These are phyloP conservation scores for Nicotiana undulata DNA, from an alignment of 257 asterid species.

Conservation along the genomic window DNA sequence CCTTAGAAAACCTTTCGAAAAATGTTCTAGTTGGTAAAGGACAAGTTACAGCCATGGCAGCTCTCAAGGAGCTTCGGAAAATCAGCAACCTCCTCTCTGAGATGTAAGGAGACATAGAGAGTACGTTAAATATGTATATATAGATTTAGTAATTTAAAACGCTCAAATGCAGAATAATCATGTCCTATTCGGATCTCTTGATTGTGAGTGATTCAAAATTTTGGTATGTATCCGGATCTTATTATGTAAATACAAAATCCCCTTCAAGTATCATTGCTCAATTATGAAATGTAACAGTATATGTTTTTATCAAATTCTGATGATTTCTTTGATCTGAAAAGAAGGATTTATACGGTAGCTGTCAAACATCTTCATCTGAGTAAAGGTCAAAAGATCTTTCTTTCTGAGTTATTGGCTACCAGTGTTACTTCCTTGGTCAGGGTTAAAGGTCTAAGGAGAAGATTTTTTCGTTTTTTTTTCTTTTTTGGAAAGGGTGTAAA, in stretches of 20 bases:
- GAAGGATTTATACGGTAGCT: neutral
- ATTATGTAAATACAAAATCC: conserved; percentile 4
- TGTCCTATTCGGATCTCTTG: conserved; percentile 1
- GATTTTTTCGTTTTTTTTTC: no score
- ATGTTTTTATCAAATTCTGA: neutral
- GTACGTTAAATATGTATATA: conserved; percentile 23
- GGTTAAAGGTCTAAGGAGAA: no score
- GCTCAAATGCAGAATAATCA: neutral
- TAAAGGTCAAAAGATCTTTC: no score
- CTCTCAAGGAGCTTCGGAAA: conserved; percentile 81
- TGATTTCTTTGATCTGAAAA: neutral
- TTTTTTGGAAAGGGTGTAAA: no score
- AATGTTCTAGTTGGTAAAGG: conserved; percentile 54
- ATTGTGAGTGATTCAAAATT: conserved; percentile 7
- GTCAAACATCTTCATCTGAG: no score
- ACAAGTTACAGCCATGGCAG: conserved; percentile 55
- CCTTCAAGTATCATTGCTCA: neutral
- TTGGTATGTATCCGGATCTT: neutral
- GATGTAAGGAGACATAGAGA: conserved; percentile 37
- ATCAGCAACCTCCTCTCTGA: conserved; percentile 74
- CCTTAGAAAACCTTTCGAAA: conserved; percentile 30
- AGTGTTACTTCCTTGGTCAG: no score
- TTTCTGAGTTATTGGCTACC: no score
- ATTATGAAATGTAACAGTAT: neutral
- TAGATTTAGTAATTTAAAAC: conserved; percentile 7